A percentile compares a stretch with the other conserved stretches of the same genome.
Conservation (phyloP, 2,329 filamentous ascomycete genomes). For the Calonectria montana region DNA sequence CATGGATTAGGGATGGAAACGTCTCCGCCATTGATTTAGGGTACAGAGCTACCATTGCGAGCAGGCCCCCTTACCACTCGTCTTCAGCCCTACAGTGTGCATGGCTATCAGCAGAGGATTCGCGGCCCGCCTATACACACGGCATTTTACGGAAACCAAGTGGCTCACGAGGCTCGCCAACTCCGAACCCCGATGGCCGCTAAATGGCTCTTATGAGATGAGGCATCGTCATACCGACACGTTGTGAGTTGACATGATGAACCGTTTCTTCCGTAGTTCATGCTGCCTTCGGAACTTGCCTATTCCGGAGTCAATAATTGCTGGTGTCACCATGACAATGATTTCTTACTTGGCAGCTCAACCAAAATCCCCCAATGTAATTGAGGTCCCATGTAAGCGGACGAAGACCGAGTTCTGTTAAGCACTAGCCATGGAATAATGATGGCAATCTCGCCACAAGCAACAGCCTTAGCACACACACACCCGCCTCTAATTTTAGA, state of each 20-base stretch:
- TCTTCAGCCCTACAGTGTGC: slow-evolving; percentile 19
- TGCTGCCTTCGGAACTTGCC: slow-evolving; percentile 14
- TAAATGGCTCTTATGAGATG: background rate
- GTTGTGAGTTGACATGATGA: background rate
- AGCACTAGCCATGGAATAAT: background rate
- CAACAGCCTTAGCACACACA: background rate
- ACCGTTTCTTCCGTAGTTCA: background rate
- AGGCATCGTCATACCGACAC: slow-evolving; percentile 8
- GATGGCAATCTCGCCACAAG: background rate
- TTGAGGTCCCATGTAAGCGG: background rate
- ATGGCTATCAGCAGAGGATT: background rate
- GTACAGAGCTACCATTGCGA: background rate
- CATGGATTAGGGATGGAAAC: background rate
- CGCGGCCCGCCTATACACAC: background rate
- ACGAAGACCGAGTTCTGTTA: background rate
- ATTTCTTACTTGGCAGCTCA: background rate
- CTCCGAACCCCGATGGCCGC: background rate
- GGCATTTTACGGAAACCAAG: background rate
- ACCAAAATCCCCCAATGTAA: background rate
- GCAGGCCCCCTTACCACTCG: background rate
- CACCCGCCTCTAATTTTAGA: slow-evolving; percentile 21
- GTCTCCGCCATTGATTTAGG: background rate
- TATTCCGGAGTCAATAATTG: background rate
- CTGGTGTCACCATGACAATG: background rate
- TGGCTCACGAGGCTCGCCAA: background rate